Conservation (phyloP, 768 basidiomycete genomes). For the Tricholoma sp. region DNA sequence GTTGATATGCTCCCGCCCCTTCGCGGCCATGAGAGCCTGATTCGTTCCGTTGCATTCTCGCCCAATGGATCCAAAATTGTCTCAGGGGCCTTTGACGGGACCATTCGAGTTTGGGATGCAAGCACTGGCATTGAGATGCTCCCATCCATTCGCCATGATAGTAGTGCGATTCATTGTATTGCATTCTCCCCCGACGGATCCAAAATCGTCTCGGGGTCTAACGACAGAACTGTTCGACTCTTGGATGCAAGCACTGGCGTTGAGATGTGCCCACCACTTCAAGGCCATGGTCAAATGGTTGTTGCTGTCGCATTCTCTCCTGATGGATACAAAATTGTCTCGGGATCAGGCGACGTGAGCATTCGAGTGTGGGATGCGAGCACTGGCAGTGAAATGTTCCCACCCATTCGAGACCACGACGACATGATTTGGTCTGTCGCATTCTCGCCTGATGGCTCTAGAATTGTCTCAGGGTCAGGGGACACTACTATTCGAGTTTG, state of each 20-base stretch:
- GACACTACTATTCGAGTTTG: slow-evolving; percentile 3
- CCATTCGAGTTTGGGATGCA: slow-evolving; percentile 1
- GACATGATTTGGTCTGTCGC: neutral
- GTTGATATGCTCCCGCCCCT: neutral
- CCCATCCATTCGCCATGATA: neutral
- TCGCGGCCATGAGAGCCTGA: slow-evolving; percentile 12
- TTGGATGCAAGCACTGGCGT: slow-evolving; percentile 11
- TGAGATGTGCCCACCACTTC: neutral
- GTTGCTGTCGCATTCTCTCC: neutral
- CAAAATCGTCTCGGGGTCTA: neutral
- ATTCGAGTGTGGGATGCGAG: neutral
- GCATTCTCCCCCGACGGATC: neutral
- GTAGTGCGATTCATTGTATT: neutral
- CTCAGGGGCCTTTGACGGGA: neutral
- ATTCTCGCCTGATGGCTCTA: slow-evolving; percentile 4
- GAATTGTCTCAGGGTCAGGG: slow-evolving; percentile 1
- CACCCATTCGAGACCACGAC: neutral
- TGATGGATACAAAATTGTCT: neutral
- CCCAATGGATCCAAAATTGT: slow-evolving; percentile 4
- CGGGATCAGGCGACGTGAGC: neutral
- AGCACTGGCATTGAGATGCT: neutral
- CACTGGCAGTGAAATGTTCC: neutral
- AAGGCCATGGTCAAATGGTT: neutral
- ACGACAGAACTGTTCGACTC: neutral
- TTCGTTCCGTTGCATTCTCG: slow-evolving; percentile 16